Percentiles rank a stretch among this genome's conserved stretches.
phyloP scores from a whole-genome alignment of 805 yeast genomes.

The Barnettozyma vustinii region DNA sequence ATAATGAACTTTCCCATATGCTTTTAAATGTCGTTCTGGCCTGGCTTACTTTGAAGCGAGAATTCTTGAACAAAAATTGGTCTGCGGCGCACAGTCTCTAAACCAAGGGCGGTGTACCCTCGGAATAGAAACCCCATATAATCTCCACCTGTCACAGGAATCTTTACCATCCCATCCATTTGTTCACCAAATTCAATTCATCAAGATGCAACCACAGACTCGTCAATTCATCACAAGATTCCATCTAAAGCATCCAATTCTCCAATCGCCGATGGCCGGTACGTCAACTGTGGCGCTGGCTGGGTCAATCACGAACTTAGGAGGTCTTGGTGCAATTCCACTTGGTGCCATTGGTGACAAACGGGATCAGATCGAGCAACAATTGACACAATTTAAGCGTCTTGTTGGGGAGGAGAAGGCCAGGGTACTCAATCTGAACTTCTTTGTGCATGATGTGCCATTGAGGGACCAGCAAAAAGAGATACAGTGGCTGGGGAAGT shows the following conservation, averaged over 20 bases:
- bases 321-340: constrained; percentile 47
- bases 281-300: constrained; percentile 42
- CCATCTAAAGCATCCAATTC: constrained; percentile 36
- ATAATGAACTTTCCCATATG: too few relatives aligned
- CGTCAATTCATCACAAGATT: constrained; percentile 17
- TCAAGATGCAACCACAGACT: constrained; percentile 16
- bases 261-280: constrained; percentile 63
- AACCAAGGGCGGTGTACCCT: too few relatives aligned
- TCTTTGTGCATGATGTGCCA: constrained; percentile 38
- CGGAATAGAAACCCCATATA: too few relatives aligned
- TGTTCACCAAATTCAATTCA: too few relatives aligned
- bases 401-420: constrained; percentile 6
- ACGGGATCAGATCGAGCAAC: constrained; percentile 10
- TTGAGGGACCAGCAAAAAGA: constrained; percentile 12
- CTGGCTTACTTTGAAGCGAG: too few relatives aligned
- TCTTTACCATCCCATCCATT: too few relatives aligned
- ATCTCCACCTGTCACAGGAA: too few relatives aligned
- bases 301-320: constrained; percentile 34
- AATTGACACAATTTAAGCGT: constrained; percentile 11
- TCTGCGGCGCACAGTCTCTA: too few relatives aligned
- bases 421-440: constrained; percentile 37
- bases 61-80: too few relatives aligned
- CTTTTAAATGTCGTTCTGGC: too few relatives aligned
- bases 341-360: constrained; percentile 15
- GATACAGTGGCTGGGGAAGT: constrained; percentile 20